phyloP scores from a whole-genome alignment of 2,329 filamentous ascomycete species.

The Verticillium nonalfalfae region DNA sequence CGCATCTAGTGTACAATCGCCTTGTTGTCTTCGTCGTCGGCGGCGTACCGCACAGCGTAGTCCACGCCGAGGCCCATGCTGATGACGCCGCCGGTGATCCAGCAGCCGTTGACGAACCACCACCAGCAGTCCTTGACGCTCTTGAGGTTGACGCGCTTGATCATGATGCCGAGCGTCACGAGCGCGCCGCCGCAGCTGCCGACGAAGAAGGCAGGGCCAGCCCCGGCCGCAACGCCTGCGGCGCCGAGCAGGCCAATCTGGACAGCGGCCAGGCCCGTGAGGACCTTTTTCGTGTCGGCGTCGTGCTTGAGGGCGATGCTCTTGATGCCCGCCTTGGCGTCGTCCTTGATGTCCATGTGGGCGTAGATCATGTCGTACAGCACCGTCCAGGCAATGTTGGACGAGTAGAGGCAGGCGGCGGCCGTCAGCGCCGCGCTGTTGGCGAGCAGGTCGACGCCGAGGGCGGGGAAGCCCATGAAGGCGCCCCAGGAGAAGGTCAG shows the following conservation, averaged over 20 bases:
- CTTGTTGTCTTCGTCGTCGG: slow-evolving; percentile 16
- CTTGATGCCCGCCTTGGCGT: slow-evolving; percentile 81
- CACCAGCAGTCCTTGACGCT: slow-evolving; percentile 65
- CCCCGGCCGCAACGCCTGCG: slow-evolving; percentile 62
- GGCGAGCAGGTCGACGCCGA: slow-evolving; percentile 68
- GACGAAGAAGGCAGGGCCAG: slow-evolving; percentile 61
- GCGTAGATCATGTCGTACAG: slow-evolving; percentile 92
- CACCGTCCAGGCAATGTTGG: slow-evolving; percentile 80
- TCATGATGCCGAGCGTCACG: slow-evolving; percentile 58
- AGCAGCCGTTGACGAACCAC: slow-evolving; percentile 70
- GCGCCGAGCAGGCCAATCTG: slow-evolving; percentile 66
- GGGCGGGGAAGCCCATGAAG: slow-evolving; percentile 78
- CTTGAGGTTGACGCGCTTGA: slow-evolving; percentile 59
- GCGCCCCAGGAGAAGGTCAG: slow-evolving; percentile 87
- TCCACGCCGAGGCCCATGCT: slow-evolving; percentile 52
- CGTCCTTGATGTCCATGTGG: slow-evolving; percentile 85
- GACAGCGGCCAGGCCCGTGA: slow-evolving; percentile 61
- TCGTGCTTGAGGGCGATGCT: slow-evolving; percentile 79
- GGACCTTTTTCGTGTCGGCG: slow-evolving; percentile 67
- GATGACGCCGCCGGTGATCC: slow-evolving; percentile 60
- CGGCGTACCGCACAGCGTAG: slow-evolving; percentile 47
- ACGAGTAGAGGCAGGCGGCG: slow-evolving; percentile 65
- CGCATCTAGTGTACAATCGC: slow-evolving; percentile 2
- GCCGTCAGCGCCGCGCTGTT: slow-evolving; percentile 57
- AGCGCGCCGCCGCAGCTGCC: slow-evolving; percentile 61